A percentile compares a stretch with the other conserved stretches of the same genome.
Evolutionary conservation across 2,329 filamentous ascomycete species (phyloP).

Genomic region (Paramyrothecium sp.): DNA sequence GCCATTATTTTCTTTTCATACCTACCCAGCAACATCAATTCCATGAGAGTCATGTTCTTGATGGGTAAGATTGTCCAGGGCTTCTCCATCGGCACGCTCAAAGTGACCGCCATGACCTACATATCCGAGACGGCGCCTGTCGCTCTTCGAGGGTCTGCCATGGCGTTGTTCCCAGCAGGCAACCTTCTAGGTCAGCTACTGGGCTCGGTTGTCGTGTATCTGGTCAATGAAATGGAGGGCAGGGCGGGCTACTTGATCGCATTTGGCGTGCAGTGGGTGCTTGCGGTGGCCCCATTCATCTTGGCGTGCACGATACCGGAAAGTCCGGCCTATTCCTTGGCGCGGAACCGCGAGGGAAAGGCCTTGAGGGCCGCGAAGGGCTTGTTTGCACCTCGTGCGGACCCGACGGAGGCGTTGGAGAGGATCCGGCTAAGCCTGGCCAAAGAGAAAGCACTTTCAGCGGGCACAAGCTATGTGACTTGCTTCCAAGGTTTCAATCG

Average conservation of each 20-base stretch:
- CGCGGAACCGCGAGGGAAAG: constrained; percentile 11
- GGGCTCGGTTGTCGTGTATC: constrained; percentile 17
- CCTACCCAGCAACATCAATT: constrained; percentile 2
- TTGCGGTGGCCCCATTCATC: constrained; percentile 15
- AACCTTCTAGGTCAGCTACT: constrained; percentile 25
- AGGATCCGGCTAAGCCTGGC: constrained; percentile 31
- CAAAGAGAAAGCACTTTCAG: constrained; percentile 30
- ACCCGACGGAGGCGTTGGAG: constrained; percentile 9
- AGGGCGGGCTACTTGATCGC: constrained; percentile 19
- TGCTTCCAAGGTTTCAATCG: constrained; percentile 40
- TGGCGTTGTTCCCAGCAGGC: constrained; percentile 24
- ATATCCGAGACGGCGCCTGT: constrained; percentile 26
- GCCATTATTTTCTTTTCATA: constrained; percentile 25
- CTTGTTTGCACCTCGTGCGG: constrained; percentile 16
- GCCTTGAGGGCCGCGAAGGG: constrained; percentile 14
- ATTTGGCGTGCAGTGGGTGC: constrained; percentile 21
- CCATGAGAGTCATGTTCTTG: constrained; percentile 21
- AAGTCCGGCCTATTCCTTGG: constrained; percentile 19
- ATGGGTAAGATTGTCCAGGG: constrained; percentile 23
- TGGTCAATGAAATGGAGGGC: constrained; percentile 15
- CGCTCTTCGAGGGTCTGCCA: constrained; percentile 19
- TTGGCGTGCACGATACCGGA: constrained; percentile 23
- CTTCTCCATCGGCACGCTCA: constrained; percentile 20
- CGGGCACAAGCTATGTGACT: constrained; percentile 33
- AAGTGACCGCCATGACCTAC: constrained; percentile 35